Percentiles rank a stretch among this genome's conserved stretches.
Evolutionary conservation across 805 yeast genomes (phyloP).

Genomic region (Metschnikowia cerradonensis): DNA sequence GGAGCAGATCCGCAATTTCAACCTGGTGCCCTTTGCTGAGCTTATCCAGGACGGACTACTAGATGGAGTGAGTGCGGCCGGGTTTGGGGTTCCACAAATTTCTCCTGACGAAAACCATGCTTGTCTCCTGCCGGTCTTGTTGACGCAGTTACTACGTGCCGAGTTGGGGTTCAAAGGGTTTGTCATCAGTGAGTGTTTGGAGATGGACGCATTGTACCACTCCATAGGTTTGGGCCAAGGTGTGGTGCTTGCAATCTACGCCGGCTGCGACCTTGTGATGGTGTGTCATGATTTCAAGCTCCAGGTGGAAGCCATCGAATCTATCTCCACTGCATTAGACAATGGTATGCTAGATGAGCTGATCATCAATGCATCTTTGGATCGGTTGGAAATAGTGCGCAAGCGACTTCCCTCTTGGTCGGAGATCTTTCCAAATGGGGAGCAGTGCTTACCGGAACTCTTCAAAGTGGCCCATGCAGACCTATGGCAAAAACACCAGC

Average conservation of each 20-base stretch:
- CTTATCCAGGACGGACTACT: slow-evolving; percentile 42
- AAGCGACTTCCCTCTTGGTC: slow-evolving; percentile 42
- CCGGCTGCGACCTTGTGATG: slow-evolving; percentile 62
- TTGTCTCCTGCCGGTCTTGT: slow-evolving; percentile 51
- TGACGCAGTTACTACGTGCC: slow-evolving; percentile 47
- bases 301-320: slow-evolving; percentile 53
- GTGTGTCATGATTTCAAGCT: slow-evolving; percentile 54
- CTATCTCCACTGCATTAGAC: slow-evolving; percentile 33
- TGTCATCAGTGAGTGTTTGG: slow-evolving; percentile 57
- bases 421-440: slow-evolving; percentile 36
- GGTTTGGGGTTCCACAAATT: slow-evolving; percentile 60
- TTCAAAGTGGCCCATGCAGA: slow-evolving; percentile 28
- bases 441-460: slow-evolving; percentile 19
- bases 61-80: slow-evolving; percentile 58
- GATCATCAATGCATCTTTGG: slow-evolving; percentile 35
- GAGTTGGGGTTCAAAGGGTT: slow-evolving; percentile 54
- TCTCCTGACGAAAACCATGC: slow-evolving; percentile 61
- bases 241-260: slow-evolving; percentile 55
- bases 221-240: slow-evolving; percentile 68
- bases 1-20: slow-evolving; percentile 48
- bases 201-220: slow-evolving; percentile 58
- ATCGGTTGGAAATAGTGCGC: slow-evolving; percentile 44
- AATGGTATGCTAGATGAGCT: slow-evolving; percentile 44
- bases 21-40: slow-evolving; percentile 48
- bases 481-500: slow-evolving; percentile 40